Conservation (phyloP, 2,329 filamentous ascomycete genomes). For the Aspergillus tamarii region DNA sequence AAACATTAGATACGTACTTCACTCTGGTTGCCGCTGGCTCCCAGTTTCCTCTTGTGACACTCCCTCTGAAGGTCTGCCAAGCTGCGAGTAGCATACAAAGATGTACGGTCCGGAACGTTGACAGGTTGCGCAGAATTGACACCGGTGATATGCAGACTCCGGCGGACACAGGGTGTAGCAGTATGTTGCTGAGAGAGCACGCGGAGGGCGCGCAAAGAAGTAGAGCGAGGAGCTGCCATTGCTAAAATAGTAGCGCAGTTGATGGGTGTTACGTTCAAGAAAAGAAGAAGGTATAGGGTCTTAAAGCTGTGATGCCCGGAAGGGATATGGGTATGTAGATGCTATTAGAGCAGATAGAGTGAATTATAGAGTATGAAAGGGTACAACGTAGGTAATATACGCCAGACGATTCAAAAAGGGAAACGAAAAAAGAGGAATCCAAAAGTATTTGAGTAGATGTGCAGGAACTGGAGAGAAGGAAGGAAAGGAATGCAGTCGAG, state of each 20-base stretch:
- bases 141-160: constrained; percentile 63
- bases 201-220: constrained; percentile 50
- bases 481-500: constrained; percentile 13
- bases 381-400: constrained; percentile 6
- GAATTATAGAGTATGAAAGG: not conserved
- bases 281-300: not conserved
- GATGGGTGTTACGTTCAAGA: not conserved
- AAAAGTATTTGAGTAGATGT: constrained; percentile 1
- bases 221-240: constrained; percentile 51
- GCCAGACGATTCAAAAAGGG: not conserved
- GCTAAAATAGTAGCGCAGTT: not conserved
- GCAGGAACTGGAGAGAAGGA: constrained; percentile 9
- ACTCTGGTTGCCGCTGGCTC: constrained; percentile 50
- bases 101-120: constrained; percentile 55
- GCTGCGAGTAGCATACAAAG: constrained; percentile 54
- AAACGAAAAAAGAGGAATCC: not conserved
- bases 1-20: constrained; percentile 45
- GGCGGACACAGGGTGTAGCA: constrained; percentile 42
- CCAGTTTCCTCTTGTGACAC: constrained; percentile 54
- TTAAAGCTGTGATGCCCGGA: not conserved
- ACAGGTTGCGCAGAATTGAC: constrained; percentile 57
- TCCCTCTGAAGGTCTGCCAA: constrained; percentile 56
- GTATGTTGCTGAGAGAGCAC: constrained; percentile 44
- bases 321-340: not conserved
- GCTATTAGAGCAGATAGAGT: not conserved